Evolutionary conservation across 495 filamentous ascomycete species (phyloP), one percentile per base, ranked within the genome.

Genomic region (Penicillium maclennaniae): DNA sequence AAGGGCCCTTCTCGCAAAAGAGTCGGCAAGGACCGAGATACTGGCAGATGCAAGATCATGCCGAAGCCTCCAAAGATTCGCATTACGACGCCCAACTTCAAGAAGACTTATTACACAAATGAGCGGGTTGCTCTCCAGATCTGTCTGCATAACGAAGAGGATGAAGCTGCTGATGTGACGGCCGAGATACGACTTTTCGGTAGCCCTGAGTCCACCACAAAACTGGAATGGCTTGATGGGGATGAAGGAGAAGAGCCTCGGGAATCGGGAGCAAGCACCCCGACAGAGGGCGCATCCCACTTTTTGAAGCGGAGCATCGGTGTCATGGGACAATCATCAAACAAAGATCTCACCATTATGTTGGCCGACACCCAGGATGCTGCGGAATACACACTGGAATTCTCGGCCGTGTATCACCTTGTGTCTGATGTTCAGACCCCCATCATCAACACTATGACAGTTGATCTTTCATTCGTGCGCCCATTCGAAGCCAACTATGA

Each of bases 51-150:
- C 87, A 87, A 80, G 43, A 83, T 97, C 31, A 75, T 90, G 50
- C 93, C 92, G 5, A 87, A 93, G 62, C 93, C 93, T 38, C 93
- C 93, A 0, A 97, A 97, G 65, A 85, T 99, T 69, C 82, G 87
- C 53, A 79, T 97, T 31, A 77, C 73, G 23, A 67, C 87, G 19
- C 72, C 79, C 2, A 77, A 82, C 42, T 69, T 86, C 42, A 73
- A 75, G 49, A 74, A 82, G 20, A 82, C 87, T 28, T 95, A 93
- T 67, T 97, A 95, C 61, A 86, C 85, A 3, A 85, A 92, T 61
- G 93, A 99, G 69, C 62, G 70, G 2, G 77, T 96, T 38, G 60
- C 61, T 8, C 68, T 97, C 41, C 72, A 76, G 15, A 75, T 97
- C 36, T 79, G 86, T 25, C 72, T 96, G 16, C 59, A 81, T 20